Conservation (phyloP, 2,329 filamentous ascomycete species). For the Fusarium palustre region DNA sequence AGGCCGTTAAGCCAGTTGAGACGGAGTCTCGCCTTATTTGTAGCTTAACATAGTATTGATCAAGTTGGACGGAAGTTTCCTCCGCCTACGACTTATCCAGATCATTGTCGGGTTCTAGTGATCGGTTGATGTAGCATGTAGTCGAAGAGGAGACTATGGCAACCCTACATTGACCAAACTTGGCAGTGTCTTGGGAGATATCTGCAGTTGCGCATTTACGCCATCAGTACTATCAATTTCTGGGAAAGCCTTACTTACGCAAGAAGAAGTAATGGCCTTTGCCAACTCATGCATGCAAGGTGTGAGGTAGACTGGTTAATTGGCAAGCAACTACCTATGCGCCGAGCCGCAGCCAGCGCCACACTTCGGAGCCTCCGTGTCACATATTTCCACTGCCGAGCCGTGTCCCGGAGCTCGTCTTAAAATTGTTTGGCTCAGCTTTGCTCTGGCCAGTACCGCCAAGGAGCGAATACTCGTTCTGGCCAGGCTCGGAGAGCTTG, state of each 20-base stretch:
- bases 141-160: not conserved
- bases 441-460: slow-evolving; percentile 16
- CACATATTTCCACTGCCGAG: slow-evolving; percentile 27
- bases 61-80: not conserved
- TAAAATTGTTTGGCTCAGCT: slow-evolving; percentile 5
- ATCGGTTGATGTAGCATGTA: not conserved
- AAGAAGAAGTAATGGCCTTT: not conserved
- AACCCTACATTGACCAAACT: not conserved
- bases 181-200: not conserved
- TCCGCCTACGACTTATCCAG: not conserved
- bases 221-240: not conserved
- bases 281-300: not conserved
- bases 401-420: slow-evolving; percentile 20
- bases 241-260: not conserved
- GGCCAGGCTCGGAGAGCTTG: not conserved
- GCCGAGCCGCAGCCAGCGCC: slow-evolving; percentile 27
- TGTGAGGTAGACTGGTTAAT: not conserved
- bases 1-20: not conserved
- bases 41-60: not conserved
- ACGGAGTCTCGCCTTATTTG: not conserved
- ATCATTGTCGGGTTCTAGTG: not conserved
- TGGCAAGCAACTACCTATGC: slow-evolving; percentile 12
- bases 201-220: not conserved
- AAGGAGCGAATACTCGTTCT: slow-evolving; percentile 14
- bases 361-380: slow-evolving; percentile 34